Percentiles rank a stretch among this genome's conserved stretches.
Evolutionary conservation across 2,329 filamentous ascomycete species (phyloP).

Genomic region (Hypomyces rosellus): DNA sequence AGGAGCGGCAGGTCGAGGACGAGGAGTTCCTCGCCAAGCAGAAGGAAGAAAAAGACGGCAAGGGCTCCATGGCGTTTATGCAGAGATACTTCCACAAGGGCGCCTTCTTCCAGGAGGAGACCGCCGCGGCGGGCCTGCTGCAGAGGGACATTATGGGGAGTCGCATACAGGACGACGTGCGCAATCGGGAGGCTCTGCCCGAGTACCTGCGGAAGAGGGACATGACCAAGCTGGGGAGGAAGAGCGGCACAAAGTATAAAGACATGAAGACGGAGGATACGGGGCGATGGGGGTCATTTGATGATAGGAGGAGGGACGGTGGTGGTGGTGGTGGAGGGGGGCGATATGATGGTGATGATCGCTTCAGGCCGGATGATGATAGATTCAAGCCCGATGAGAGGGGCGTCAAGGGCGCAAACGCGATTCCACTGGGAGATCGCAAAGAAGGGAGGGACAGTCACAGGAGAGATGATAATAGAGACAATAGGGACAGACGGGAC

Average conservation of each 20-base stretch:
- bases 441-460: constrained; percentile 28
- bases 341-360: constrained; percentile 49
- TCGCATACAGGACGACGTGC: constrained; percentile 74
- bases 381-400: constrained; percentile 36
- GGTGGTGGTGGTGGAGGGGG: constrained; percentile 20
- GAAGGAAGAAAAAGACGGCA: constrained; percentile 68
- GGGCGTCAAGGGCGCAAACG: constrained; percentile 60
- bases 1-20: constrained; percentile 83
- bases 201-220: constrained; percentile 90
- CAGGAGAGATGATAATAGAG: constrained; percentile 25
- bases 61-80: constrained; percentile 82
- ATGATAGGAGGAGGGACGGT: constrained; percentile 36
- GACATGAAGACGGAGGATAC: constrained; percentile 90
- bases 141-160: constrained; percentile 82
- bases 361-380: constrained; percentile 60
- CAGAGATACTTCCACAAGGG: constrained; percentile 97
- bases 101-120: constrained; percentile 86
- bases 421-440: constrained; percentile 60
- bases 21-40: constrained; percentile 69
- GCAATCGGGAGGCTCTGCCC: constrained; percentile 75
- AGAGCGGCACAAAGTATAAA: constrained; percentile 83
- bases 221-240: constrained; percentile 88
- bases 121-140: constrained; percentile 66
- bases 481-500: constrained; percentile 26
- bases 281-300: constrained; percentile 69